Evolutionary conservation across 2,329 filamentous ascomycete genomes (phyloP).

Genomic region (Colletotrichum orchidophilum): DNA sequence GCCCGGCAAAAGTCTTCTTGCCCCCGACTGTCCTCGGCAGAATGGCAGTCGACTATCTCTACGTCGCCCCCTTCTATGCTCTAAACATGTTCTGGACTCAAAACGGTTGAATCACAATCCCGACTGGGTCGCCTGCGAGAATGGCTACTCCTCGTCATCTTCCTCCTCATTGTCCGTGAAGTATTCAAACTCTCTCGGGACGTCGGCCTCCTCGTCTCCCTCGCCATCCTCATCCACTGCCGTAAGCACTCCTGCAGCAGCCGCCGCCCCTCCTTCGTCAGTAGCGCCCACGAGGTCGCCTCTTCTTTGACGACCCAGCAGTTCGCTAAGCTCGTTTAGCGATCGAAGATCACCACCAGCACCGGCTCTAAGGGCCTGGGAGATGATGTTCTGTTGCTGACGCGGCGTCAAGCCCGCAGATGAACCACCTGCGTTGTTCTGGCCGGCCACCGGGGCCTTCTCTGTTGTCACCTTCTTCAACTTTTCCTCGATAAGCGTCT

Average conservation of each 20-base stretch:
- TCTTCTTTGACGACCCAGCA: conserved; percentile 45
- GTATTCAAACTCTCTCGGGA: conserved; percentile 82
- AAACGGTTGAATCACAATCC: neutral
- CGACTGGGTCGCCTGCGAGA: neutral
- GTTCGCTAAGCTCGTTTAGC: conserved; percentile 53
- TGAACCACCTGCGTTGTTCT: conserved; percentile 43
- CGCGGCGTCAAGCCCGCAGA: conserved; percentile 42
- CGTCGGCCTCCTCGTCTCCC: conserved; percentile 74
- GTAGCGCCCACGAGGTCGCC: conserved; percentile 39
- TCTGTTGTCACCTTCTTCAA: conserved; percentile 81
- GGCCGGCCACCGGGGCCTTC: conserved; percentile 65
- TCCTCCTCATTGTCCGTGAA: conserved; percentile 72
- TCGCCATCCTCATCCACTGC: conserved; percentile 88
- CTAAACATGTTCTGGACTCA: conserved; percentile 14
- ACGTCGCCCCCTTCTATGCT: conserved; percentile 21
- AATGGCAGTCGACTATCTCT: neutral
- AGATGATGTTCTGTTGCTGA: conserved; percentile 41
- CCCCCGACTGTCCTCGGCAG: neutral
- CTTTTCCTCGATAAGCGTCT: conserved; percentile 88
- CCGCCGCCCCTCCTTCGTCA: conserved; percentile 72
- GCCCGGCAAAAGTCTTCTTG: neutral
- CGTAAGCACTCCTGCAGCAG: conserved; percentile 82
- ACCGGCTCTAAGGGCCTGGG: conserved; percentile 38
- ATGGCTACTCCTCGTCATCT: conserved; percentile 46
- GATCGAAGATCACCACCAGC: conserved; percentile 44